Evolutionary conservation across 1,284 basidiomycete genomes (phyloP).

Genomic region (Moesziomyces sp.): DNA sequence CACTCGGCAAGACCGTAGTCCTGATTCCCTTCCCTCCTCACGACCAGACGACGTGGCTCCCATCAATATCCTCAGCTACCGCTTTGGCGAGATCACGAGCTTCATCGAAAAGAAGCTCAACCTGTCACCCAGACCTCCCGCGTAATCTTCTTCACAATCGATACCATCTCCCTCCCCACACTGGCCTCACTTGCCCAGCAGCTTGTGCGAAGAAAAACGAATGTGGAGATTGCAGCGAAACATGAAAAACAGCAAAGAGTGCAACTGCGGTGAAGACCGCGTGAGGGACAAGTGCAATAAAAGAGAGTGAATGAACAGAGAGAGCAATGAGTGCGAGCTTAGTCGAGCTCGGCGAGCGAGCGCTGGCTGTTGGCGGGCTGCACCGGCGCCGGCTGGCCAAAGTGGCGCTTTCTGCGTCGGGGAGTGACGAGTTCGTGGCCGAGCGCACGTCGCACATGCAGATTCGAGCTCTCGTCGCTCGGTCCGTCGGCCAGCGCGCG

Average conservation of each 20-base stretch:
- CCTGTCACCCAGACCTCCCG: neutral
- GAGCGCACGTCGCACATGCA: constrained; percentile 14
- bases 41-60: constrained; percentile 11
- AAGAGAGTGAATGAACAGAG: neutral
- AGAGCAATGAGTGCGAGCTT: neutral
- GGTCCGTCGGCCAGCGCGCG: constrained; percentile 14
- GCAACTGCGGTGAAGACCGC: constrained; percentile 1
- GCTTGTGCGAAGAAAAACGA: neutral
- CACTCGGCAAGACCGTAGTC: neutral
- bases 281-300: constrained; percentile 1
- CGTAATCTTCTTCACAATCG: too few species aligned
- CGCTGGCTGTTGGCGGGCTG: constrained; percentile 1
- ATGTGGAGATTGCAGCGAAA: neutral
- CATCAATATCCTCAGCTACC: constrained; percentile 30
- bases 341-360: constrained; percentile 12
- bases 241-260: constrained; percentile 6
- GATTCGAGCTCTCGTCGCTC: constrained; percentile 8
- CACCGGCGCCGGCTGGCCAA: constrained; percentile 15
- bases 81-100: constrained; percentile 11
- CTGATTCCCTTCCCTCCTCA: neutral
- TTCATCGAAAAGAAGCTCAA: constrained; percentile 30
- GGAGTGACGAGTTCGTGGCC: constrained; percentile 6
- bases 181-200: too few species aligned
- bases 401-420: constrained; percentile 28
- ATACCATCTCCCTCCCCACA: too few species aligned